Evolutionary conservation across 352 stramenopile species (phyloP).

Genomic region (Phytophthora agathidicida): DNA sequence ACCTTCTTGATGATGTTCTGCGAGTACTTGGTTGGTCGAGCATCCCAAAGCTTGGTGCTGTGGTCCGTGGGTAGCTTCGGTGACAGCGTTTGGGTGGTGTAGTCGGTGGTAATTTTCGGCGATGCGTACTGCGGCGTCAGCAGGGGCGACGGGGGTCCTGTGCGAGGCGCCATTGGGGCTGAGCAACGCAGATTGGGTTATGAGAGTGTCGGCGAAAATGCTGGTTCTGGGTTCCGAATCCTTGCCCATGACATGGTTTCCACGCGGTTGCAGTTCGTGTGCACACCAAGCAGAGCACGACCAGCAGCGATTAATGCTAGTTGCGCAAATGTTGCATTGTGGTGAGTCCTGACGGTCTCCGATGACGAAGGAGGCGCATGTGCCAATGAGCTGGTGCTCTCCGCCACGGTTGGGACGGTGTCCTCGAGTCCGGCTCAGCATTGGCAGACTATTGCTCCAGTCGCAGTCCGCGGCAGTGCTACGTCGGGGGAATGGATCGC

Average conservation of each 20-base stretch:
- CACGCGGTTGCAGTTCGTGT: background rate
- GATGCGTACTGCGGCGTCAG: slow-evolving; percentile 10
- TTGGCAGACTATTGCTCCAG: slow-evolving; percentile 22
- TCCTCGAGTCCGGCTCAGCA: background rate
- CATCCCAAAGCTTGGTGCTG: slow-evolving; percentile 49
- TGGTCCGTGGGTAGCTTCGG: slow-evolving; percentile 11
- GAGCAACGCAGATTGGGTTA: slow-evolving; percentile 12
- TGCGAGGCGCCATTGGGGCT: slow-evolving; percentile 21
- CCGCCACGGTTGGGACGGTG: background rate
- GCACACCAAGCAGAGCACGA: background rate
- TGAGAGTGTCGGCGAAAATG: background rate
- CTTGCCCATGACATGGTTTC: background rate
- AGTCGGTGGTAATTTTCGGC: slow-evolving; percentile 25
- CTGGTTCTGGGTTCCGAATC: slow-evolving; percentile 6
- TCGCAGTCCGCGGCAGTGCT: background rate
- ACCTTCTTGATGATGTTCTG: slow-evolving; percentile 65
- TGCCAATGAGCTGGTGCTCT: slow-evolving; percentile 1
- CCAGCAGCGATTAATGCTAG: slow-evolving; percentile 4
- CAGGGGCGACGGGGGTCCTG: slow-evolving; percentile 13
- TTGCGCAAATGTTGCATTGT: background rate
- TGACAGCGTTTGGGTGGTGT: slow-evolving; percentile 22
- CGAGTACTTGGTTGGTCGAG: slow-evolving; percentile 53
- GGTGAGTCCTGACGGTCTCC: background rate
- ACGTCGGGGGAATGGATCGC: slow-evolving; percentile 1
- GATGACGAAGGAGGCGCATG: background rate